These are phyloP conservation scores for Penicillium bialowiezense DNA, from an alignment of 495 filamentous ascomycete genomes.

Conservation along the genomic window DNA sequence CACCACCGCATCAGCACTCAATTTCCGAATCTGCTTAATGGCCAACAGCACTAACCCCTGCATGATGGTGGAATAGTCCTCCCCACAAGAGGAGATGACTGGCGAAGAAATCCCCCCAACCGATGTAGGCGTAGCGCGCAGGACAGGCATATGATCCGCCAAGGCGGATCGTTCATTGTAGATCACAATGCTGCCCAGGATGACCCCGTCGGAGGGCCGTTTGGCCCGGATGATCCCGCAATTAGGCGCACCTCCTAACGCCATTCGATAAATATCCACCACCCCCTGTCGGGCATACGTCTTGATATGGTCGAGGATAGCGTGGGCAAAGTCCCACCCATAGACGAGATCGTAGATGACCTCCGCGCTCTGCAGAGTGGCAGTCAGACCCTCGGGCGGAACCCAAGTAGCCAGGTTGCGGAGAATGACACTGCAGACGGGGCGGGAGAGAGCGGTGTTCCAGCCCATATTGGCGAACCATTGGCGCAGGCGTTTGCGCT, in stretches of 20 bases:
- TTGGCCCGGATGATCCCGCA: constrained; percentile 85
- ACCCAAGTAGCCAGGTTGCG: constrained; percentile 68
- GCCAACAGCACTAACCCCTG: constrained; percentile 81
- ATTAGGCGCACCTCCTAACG: constrained; percentile 65
- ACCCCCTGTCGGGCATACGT: constrained; percentile 75
- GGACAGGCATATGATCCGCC: constrained; percentile 65
- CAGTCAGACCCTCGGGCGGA: constrained; percentile 69
- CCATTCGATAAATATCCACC: constrained; percentile 77
- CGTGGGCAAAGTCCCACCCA: constrained; percentile 71
- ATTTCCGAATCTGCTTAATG: constrained; percentile 75
- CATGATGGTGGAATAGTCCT: constrained; percentile 67
- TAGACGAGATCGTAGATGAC: constrained; percentile 68
- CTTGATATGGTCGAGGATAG: constrained; percentile 71
- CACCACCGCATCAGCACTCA: constrained; percentile 65
- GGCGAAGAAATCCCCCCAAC: constrained; percentile 78
- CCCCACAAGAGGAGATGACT: constrained; percentile 65
- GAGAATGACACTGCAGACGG: constrained; percentile 64
- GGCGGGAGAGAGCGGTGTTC: constrained; percentile 60
- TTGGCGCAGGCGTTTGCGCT: constrained; percentile 58
- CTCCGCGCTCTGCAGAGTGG: constrained; percentile 65
- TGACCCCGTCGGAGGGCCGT: constrained; percentile 58
- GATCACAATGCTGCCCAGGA: constrained; percentile 81
- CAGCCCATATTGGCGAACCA: constrained; percentile 70
- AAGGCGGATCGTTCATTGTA: constrained; percentile 67
- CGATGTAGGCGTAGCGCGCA: constrained; percentile 47